Evolutionary conservation across 2,329 filamentous ascomycete species (phyloP).

Genomic region (Botryosphaeria agaves): DNA sequence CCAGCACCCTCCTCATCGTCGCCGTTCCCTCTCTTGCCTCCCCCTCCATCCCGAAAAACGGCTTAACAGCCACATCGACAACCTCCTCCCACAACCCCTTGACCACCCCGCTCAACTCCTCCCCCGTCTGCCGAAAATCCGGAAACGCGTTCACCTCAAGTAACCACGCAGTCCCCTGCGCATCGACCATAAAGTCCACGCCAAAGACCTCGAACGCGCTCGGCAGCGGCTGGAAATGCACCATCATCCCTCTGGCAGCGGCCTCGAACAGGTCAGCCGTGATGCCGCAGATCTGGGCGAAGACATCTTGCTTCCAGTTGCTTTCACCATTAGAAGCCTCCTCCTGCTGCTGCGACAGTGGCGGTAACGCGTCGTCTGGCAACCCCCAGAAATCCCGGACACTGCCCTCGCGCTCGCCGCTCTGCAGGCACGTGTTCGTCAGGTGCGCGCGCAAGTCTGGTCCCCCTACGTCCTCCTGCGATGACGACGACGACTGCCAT

Average conservation of each 20-base stretch:
- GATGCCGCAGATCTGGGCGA: constrained; percentile 52
- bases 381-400: constrained; percentile 65
- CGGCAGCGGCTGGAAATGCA: constrained; percentile 80
- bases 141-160: constrained; percentile 93
- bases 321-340: constrained; percentile 8
- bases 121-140: constrained; percentile 84
- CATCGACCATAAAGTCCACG: constrained; percentile 74
- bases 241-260: constrained; percentile 62
- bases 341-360: constrained; percentile 2
- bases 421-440: constrained; percentile 90
- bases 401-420: constrained; percentile 38
- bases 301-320: constrained; percentile 43
- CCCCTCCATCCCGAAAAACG: constrained; percentile 41
- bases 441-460: constrained; percentile 58
- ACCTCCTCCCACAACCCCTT: constrained; percentile 61
- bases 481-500: constrained; percentile 18
- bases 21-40: constrained; percentile 5
- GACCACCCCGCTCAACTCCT: constrained; percentile 53
- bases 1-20: constrained; percentile 23
- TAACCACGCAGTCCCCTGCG: constrained; percentile 47
- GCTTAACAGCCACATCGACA: constrained; percentile 45
- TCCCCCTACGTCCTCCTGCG: constrained; percentile 12
- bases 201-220: constrained; percentile 90
- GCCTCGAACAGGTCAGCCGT: constrained; percentile 74
- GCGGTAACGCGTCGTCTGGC: constrained; percentile 18